These are phyloP conservation scores for Calocera cornea DNA, from an alignment of 768 basidiomycete species.

Conservation along the genomic window DNA sequence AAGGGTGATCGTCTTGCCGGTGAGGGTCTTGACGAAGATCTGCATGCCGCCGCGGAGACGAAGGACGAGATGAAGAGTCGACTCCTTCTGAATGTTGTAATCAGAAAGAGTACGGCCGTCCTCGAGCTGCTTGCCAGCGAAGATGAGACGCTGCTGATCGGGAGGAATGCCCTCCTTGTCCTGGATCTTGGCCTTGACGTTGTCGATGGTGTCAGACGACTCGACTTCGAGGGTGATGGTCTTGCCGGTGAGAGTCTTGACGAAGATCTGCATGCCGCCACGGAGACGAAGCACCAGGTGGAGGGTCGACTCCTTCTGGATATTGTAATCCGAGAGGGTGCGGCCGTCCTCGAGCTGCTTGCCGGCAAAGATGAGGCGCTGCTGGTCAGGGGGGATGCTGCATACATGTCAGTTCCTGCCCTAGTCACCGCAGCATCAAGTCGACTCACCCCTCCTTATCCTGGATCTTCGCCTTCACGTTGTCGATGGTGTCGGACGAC, in stretches of 20 bases:
- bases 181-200: conserved; percentile 44
- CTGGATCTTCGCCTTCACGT: conserved; percentile 31
- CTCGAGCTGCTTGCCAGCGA: conserved; percentile 37
- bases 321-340: conserved; percentile 65
- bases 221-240: conserved; percentile 59
- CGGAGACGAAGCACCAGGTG: conserved; percentile 80
- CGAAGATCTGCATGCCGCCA: conserved; percentile 40
- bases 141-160: conserved; percentile 37
- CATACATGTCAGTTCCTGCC: background rate
- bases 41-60: conserved; percentile 29
- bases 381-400: conserved; percentile 27
- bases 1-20: conserved; percentile 79
- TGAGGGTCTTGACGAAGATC: conserved; percentile 22
- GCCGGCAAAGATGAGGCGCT: conserved; percentile 37
- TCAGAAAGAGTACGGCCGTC: conserved; percentile 38
- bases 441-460: conserved; percentile 20
- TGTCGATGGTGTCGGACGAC: conserved; percentile 35
- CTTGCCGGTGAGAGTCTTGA: conserved; percentile 28
- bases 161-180: conserved; percentile 33
- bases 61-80: conserved; percentile 40
- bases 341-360: conserved; percentile 35
- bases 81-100: conserved; percentile 28
- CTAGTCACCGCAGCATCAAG: background rate
- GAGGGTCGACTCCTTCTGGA: conserved; percentile 98
- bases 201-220: conserved; percentile 76